Base-by-base conservation (phyloP, 2,329 filamentous ascomycete species). In the Colletotrichum somersetense region DNA sequence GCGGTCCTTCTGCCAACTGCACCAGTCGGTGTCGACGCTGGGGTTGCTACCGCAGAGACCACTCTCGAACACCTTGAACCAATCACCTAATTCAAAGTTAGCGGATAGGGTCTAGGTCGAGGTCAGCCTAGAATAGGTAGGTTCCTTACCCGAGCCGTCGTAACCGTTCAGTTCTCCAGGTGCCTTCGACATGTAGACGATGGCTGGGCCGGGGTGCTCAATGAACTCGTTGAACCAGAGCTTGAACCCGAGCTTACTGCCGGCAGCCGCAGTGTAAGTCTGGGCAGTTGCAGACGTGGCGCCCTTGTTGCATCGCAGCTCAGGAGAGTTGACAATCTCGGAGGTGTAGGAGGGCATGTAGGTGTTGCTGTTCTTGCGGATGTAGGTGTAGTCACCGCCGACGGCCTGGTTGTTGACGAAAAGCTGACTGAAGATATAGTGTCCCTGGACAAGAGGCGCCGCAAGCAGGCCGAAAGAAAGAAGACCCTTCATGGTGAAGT, bases 1-100 rank as follows among this genome's bases (percentile, higher is more conserved):
- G 6, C 40, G 11, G 26, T 68, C 53, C 55, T 70, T 59, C 48
- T 72, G 55, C 64, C 71, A 75, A 30, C 64, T 50, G 59, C 75
- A 71, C 72, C 74, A 72, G 70, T 71, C 42, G 6, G 33, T 23
- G 26, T 18, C 42, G 14, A 38, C 56, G 55, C 50, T 20, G 55
- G 66, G 52, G 46, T 75, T 73, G 42, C 66, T 72, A 42, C 66
- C 61, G 26, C 33, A 57, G 1, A 65, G 38, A 26, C 55, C 48
- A 26, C 23, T 48, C 48, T 73, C 67, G 20, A 73, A 61, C 58
- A 78, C 74, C 76, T 77, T 77, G 64, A 75, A 79, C 77, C 77
- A 79, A 53, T 73, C 66, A 12, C 71, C 30, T 30, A 30, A 30
- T 30, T 30, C 30, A 30, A 30, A 30, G 30, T 30, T 30, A 30